Evolutionary conservation across 1,284 basidiomycete species (phyloP).

Genomic region (Leccinum subrobustum): DNA sequence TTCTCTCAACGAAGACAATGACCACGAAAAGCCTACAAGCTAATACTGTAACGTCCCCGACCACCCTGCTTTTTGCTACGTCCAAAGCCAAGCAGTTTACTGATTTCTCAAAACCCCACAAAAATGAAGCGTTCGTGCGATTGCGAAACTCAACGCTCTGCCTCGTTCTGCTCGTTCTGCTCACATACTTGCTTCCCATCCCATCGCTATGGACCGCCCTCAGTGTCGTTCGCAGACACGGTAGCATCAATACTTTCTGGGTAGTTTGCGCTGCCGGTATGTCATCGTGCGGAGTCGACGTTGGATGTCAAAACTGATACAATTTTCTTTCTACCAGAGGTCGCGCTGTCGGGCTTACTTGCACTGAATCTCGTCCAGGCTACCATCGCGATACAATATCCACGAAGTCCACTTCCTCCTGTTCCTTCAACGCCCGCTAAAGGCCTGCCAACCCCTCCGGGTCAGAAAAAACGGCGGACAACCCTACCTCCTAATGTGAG

Average conservation of each 20-base stretch:
- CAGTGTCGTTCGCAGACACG: conserved; percentile 30
- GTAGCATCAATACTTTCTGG: conserved; percentile 17
- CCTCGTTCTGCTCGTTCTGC: conserved; percentile 43
- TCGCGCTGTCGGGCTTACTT: conserved; percentile 41
- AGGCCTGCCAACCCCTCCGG: conserved; percentile 35
- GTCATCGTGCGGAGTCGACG: background rate
- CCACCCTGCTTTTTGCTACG: conserved; percentile 24
- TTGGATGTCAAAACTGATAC: background rate
- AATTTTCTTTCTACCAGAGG: conserved; percentile 37
- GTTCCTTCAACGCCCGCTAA: conserved; percentile 39
- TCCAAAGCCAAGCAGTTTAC: conserved; percentile 24
- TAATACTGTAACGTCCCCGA: conserved; percentile 16
- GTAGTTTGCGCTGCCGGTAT: conserved; percentile 21
- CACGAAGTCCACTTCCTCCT: conserved; percentile 43
- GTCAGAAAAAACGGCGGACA: conserved; percentile 37
- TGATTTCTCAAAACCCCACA: conserved; percentile 50
- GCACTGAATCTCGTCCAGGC: conserved; percentile 52
- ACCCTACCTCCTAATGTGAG: conserved; percentile 49
- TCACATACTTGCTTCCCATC: conserved; percentile 52
- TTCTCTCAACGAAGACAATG: conserved; percentile 13
- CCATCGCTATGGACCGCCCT: conserved; percentile 45
- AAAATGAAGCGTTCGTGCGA: conserved; percentile 52
- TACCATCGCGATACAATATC: conserved; percentile 52
- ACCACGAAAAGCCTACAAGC: conserved; percentile 8
- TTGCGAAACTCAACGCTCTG: conserved; percentile 50